Conservation (phyloP, 495 filamentous ascomycete genomes). For the Wilcoxina mikolae region DNA sequence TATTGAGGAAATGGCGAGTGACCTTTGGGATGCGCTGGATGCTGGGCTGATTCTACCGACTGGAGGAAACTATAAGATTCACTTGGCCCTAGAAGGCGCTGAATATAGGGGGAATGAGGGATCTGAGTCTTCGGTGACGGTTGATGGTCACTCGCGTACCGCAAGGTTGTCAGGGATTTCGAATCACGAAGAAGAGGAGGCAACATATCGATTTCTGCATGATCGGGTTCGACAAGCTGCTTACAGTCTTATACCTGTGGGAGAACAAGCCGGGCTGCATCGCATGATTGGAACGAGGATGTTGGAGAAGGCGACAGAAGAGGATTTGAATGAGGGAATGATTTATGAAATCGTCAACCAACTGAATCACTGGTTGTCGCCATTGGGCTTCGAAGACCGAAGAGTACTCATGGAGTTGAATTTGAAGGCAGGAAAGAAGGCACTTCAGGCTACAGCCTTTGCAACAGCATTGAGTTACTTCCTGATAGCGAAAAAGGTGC, state of each 20-base stretch:
- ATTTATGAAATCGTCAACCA: constrained; percentile 29
- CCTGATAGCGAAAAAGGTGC: constrained; percentile 20
- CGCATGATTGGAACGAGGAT: constrained; percentile 26
- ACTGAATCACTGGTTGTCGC: constrained; percentile 28
- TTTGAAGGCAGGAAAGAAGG: constrained; percentile 26
- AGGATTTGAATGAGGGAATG: constrained; percentile 20
- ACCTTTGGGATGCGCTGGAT: constrained; percentile 27
- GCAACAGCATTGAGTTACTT: constrained; percentile 25
- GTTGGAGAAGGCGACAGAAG: constrained; percentile 21
- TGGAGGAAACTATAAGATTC: constrained; percentile 26
- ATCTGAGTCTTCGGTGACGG: background rate
- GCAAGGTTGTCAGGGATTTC: background rate
- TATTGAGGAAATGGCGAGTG: constrained; percentile 23
- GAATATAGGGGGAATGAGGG: background rate
- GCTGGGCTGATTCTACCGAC: constrained; percentile 24
- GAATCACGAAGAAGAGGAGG: constrained; percentile 20
- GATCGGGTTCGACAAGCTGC: constrained; percentile 28
- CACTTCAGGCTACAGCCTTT: constrained; percentile 28
- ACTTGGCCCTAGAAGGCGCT: constrained; percentile 12
- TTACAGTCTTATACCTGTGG: constrained; percentile 23
- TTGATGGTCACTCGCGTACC: background rate
- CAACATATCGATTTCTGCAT: constrained; percentile 27
- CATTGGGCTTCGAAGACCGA: constrained; percentile 18
- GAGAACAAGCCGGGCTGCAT: constrained; percentile 26
- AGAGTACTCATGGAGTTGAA: constrained; percentile 26